Evolutionary conservation across 2,329 filamentous ascomycete species (phyloP).

Genomic region (Aspergillus bombycis): DNA sequence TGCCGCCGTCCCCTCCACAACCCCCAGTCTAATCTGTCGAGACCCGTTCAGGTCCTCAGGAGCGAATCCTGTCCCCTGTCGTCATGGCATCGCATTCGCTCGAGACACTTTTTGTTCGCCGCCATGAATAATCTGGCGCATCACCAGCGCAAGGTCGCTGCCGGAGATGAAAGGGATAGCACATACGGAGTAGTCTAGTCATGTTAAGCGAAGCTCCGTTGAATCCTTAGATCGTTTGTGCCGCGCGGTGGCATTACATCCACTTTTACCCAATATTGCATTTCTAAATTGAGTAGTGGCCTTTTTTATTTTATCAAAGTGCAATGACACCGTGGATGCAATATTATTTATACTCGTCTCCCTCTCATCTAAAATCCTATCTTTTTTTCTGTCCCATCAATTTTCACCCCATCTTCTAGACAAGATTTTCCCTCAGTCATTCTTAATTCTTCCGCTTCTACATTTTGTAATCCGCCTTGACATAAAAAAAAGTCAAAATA

Average conservation of each 20-base stretch:
- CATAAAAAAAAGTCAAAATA: not conserved
- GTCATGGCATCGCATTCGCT: constrained; percentile 21
- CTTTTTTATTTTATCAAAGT: constrained; percentile 11
- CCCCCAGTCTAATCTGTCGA: constrained; percentile 22
- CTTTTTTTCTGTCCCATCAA: constrained; percentile 6
- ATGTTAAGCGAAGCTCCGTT: constrained; percentile 23
- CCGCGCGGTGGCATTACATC: constrained; percentile 24
- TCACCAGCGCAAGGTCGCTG: constrained; percentile 23
- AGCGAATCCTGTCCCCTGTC: constrained; percentile 27
- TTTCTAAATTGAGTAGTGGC: constrained; percentile 4
- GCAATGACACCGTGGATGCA: constrained; percentile 15
- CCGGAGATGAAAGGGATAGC: constrained; percentile 31
- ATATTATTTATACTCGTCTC: constrained; percentile 22
- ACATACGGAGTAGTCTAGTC: constrained; percentile 16
- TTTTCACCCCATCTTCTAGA: constrained; percentile 3
- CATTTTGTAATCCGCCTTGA: not conserved
- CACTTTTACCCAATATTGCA: constrained; percentile 14
- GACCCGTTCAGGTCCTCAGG: constrained; percentile 18
- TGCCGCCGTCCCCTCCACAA: constrained; percentile 24
- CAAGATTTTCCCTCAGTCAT: not conserved
- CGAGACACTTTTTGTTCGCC: constrained; percentile 17
- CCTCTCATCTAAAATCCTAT: constrained; percentile 13
- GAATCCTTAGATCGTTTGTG: constrained; percentile 23
- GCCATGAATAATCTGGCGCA: constrained; percentile 21
- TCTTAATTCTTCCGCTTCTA: not conserved